Percentiles rank a stretch among this genome's conserved stretches.
Evolutionary conservation across 306 rosid genomes (phyloP).

Genomic region (Vigna mungo): DNA sequence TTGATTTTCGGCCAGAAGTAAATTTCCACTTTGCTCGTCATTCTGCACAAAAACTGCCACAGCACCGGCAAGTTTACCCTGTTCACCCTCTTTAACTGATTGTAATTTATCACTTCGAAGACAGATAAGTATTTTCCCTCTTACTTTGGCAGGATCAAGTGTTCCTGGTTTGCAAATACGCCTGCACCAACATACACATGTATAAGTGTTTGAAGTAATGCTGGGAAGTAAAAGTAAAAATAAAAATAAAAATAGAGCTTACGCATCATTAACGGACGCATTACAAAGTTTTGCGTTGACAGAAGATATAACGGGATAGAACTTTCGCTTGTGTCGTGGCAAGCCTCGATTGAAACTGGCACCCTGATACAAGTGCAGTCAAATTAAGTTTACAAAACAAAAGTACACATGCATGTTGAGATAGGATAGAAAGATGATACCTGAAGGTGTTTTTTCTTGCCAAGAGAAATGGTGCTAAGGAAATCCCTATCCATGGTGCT

Average conservation of each 20-base stretch:
- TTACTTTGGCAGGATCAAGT: conserved; percentile 59
- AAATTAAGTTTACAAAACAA: too few species aligned
- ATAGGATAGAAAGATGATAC: neutral
- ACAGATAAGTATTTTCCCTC: conserved; percentile 59
- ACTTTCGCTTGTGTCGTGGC: neutral
- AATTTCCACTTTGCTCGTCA: conserved; percentile 26
- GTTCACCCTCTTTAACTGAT: conserved; percentile 37
- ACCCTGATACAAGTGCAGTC: conserved; percentile 49
- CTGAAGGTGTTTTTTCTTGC: neutral
- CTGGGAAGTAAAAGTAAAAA: neutral
- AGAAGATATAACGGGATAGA: conserved; percentile 35
- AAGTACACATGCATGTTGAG: too few species aligned
- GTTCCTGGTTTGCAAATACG: conserved; percentile 44
- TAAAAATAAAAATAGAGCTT: conserved; percentile 33
- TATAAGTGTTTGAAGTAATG: neutral
- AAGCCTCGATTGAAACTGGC: conserved; percentile 52
- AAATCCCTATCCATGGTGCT: conserved; percentile 62
- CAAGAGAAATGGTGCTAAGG: conserved; percentile 45
- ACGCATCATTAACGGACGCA: conserved; percentile 44
- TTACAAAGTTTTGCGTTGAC: conserved; percentile 44
- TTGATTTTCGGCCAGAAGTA: conserved; percentile 51
- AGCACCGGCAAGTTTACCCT: conserved; percentile 55
- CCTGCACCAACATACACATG: neutral
- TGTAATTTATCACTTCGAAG: conserved; percentile 46
- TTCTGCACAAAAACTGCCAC: conserved; percentile 59